A percentile compares a stretch with the other conserved stretches of the same genome.
Conservation (phyloP, 768 basidiomycete genomes). For the Tulasnella sp. region DNA sequence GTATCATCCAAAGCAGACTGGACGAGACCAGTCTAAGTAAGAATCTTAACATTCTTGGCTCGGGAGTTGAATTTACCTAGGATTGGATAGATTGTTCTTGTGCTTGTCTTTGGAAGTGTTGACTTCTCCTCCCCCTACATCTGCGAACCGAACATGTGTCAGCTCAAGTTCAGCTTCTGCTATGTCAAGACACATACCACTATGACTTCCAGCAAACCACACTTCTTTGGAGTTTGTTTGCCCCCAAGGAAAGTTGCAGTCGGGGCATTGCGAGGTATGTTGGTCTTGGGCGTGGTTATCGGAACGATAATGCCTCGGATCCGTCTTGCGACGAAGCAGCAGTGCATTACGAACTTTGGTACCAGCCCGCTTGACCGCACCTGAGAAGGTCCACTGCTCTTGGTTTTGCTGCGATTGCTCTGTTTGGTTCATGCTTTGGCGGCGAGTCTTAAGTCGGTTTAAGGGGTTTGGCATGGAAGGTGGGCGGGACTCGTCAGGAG, state of each 20-base stretch:
- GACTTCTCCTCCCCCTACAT: neutral
- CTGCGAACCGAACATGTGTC: neutral
- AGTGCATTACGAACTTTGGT: neutral
- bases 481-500: neutral
- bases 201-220: slow-evolving; percentile 54
- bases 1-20: neutral
- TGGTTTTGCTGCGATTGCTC: neutral
- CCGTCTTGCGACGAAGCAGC: neutral
- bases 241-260: neutral
- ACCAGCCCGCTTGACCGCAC: neutral
- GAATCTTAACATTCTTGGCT: neutral
- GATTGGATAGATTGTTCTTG: neutral
- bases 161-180: neutral
- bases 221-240: slow-evolving; percentile 50
- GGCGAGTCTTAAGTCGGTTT: neutral
- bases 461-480: neutral
- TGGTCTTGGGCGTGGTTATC: neutral
- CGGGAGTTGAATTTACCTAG: neutral
- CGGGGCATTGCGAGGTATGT: neutral
- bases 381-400: neutral
- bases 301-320: neutral
- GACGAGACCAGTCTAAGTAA: neutral
- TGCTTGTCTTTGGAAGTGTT: neutral
- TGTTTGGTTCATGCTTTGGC: neutral
- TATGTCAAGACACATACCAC: neutral